These are phyloP conservation scores for Cylindrotheca fusiformis DNA, from an alignment of 108 stramenopile genomes.

Conservation along the genomic window DNA sequence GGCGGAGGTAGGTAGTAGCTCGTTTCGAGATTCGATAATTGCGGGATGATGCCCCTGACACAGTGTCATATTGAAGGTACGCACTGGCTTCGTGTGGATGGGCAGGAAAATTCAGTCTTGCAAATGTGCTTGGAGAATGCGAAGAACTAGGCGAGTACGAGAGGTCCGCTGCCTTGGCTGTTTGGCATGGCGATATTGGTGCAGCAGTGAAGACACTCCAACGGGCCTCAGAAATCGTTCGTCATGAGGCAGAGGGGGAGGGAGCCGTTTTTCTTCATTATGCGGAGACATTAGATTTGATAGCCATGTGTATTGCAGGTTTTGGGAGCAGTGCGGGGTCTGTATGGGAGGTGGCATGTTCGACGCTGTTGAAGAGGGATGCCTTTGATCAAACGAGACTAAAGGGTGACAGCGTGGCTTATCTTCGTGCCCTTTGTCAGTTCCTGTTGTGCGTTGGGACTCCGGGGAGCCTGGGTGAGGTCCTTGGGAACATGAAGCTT, in stretches of 20 bases:
- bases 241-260: slow-evolving; percentile 3
- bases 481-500: slow-evolving; percentile 51
- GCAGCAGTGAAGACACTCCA: slow-evolving; percentile 67
- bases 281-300: slow-evolving; percentile 66
- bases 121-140: slow-evolving; percentile 58
- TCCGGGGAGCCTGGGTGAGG: slow-evolving; percentile 35
- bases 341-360: slow-evolving; percentile 69
- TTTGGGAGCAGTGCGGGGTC: slow-evolving; percentile 38
- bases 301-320: slow-evolving; percentile 80
- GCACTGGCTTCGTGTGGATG: slow-evolving; percentile 67
- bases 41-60: too few species aligned
- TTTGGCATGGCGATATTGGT: slow-evolving; percentile 76
- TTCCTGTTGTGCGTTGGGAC: slow-evolving; percentile 60
- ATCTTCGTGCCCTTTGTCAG: slow-evolving; percentile 60
- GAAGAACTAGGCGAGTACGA: slow-evolving; percentile 65
- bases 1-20: slow-evolving; percentile 34
- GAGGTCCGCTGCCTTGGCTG: slow-evolving; percentile 71
- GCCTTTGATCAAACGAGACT: background rate
- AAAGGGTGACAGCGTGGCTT: slow-evolving; percentile 21
- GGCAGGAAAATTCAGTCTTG: slow-evolving; percentile 51
- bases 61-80: slow-evolving; percentile 25
- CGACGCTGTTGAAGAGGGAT: slow-evolving; percentile 50
- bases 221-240: slow-evolving; percentile 49
- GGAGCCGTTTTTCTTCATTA: slow-evolving; percentile 42
- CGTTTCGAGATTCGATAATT: too few species aligned